Evolutionary conservation across 495 filamentous ascomycete species (phyloP), one percentile per base, ranked within the genome.

Genomic region (Aspergillus bertholletiae): DNA sequence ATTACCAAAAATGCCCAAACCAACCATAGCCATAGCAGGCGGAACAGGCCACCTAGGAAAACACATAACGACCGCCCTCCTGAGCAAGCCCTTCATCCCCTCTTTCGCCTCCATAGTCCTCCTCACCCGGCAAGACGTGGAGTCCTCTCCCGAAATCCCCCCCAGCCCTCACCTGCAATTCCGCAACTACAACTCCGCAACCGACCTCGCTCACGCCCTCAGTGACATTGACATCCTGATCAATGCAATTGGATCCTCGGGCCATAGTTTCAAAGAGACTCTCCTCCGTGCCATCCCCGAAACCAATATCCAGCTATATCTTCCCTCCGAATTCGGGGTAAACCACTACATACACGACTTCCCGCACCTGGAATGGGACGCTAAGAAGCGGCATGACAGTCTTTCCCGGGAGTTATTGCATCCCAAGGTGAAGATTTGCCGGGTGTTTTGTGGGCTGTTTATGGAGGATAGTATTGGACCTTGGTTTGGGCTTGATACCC

Each of bases 281-380:
- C 55, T 67, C 30, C 51, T 54, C 26, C 54, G 40, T 11, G 54
- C 57, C 11, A 27, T 67, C 0, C 61, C 64, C 0, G 44, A 58
- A 13, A 62, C 61, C 12, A 7, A 51, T 3, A 43, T 67, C 15
- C 52, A 49, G 21, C 32, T 64, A 3, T 67, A 67, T 55, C 57
- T 68, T 49, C 66, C 66, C 8, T 68, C 66, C 22, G 66, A 68
- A 28, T 68, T 66, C 35, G 63, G 66, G 9, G 63, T 64, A 6
- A 61, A 68, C 45, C 63, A 68, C 40, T 66, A 64, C 28, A 50
- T 55, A 2, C 66, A 68, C 17, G 63, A 68, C 30, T 68, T 68
- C 23, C 8, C 59, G 1, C 64, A 69, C 27, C 15, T 55, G 0
- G 66, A 64, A 44, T 67, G 64, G 66, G 54, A 67, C 27, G 26